Percentiles rank a stretch among this genome's conserved stretches.
Conservation (phyloP, 345 rosid species). For the Bruguiera gymnorhiza region DNA sequence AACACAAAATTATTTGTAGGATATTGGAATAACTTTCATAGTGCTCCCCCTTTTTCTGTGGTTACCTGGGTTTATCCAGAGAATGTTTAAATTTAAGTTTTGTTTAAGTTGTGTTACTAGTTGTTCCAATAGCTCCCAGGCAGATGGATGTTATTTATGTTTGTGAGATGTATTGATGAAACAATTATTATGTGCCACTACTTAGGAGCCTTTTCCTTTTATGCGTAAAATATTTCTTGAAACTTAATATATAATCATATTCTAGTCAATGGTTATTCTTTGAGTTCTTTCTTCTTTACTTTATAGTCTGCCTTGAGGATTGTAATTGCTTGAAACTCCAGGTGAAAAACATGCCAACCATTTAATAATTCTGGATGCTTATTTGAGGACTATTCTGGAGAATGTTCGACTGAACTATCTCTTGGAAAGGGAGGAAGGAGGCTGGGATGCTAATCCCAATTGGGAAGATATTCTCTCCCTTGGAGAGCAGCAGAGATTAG, state of each 20-base stretch:
- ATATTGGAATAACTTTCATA: not conserved
- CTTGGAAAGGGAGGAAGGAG: conserved; percentile 75
- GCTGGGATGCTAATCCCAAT: conserved; percentile 75
- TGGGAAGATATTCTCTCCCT: conserved; percentile 97
- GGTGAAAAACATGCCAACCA: conserved; percentile 40
- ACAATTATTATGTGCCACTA: not conserved
- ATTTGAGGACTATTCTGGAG: conserved; percentile 67
- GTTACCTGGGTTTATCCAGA: not conserved
- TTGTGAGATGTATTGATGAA: not conserved
- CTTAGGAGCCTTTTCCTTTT: not conserved
- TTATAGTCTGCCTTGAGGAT: not conserved
- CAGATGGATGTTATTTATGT: not conserved
- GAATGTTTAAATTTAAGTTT: not conserved
- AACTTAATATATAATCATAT: not conserved
- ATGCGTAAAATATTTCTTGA: not conserved
- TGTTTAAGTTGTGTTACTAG: not conserved
- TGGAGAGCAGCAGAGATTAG: conserved; percentile 97
- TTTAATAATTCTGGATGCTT: conserved; percentile 46
- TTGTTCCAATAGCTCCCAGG: not conserved
- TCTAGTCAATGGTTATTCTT: not conserved
- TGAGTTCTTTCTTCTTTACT: not conserved
- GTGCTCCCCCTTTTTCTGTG: not conserved
- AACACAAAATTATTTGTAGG: not conserved
- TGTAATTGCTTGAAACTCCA: conserved; percentile 24
- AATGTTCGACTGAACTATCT: conserved; percentile 82